Base-by-base conservation (phyloP, 2,329 filamentous ascomycete species). In the Sphaerostilbella broomeana region DNA sequence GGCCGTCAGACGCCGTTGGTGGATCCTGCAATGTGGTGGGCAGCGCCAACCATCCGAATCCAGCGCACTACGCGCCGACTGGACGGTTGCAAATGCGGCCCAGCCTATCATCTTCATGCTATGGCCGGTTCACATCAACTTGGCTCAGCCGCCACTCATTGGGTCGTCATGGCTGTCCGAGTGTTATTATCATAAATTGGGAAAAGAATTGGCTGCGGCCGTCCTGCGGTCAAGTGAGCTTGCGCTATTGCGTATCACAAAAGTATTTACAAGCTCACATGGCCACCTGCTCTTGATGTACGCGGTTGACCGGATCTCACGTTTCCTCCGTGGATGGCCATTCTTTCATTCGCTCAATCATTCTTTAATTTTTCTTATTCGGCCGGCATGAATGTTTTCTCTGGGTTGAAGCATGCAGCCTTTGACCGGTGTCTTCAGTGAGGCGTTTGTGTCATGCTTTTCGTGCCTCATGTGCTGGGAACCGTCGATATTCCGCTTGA, bases 381-480 rank as follows among this genome's bases (percentile, higher is more conserved):
- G 34, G 36, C 40, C 42, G 47, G 42, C 39, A 47, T 47, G 47
- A 45, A 24, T 39, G 39, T 36, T 19, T 18, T 19, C 37, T 19
- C 41, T 15, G 19, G 19, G 32, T 40, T 40, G 41, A 56, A 60
- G 53, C 46, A 70, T 69, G 65, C 67, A 61, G 55, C 48, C 53
- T 49, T 55, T 64, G 54, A 61, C 58, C 57, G 61, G 59, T 53
- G 62, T 67, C 52, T 55, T 68, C 47, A 53, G 56, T 54, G 62
- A 62, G 52, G 57, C 60, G 31, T 64, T 63, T 53, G 51, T 61
- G 44, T 68, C 68, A 45, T 74, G 69, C 67, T 61, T 73, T 44
- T 60, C 63, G 47, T 65, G 63, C 42, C 46, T 73, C 46, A 58
- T 61, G 42, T 73, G 70, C 52, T 73, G 70, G 52, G 53, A 55